Base-by-base conservation (phyloP, 2,329 filamentous ascomycete genomes). In the Aspergillus fumigatus region DNA sequence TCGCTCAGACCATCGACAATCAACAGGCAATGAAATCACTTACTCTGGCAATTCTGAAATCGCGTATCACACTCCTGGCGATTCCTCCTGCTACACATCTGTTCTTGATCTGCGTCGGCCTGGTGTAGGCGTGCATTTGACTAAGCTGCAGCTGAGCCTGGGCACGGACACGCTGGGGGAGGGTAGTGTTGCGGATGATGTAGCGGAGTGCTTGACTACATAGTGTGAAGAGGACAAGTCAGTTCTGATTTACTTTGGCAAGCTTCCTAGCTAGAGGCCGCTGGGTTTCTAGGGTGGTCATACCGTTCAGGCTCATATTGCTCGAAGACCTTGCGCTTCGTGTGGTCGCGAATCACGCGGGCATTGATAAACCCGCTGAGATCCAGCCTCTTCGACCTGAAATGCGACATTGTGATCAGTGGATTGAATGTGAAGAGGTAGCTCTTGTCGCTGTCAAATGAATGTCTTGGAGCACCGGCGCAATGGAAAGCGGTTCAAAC, bases 91-190 rank as follows among this genome's bases (percentile, higher is more conserved):
- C 84, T 53, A 96, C 88, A 79, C 94, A 99, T 65, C 94, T 82
- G 77, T 97, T 97, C 74, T 88, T 87, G 74, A 99, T 92, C 80
- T 97, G 92, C 51, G 93, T 96, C 57, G 90, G 86, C 59, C 92
- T 84, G 38, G 94, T 97, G 77, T 97, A 97, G 80, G 85, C 87
- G 79, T 97, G 92, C 93, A 97, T 97, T 77, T 96, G 88, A 3
- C 88, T 86, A 63, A 99, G 82, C 77, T 97, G 88, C 55, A 99
- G 84, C 79, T 97, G 93, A 45, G 94, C 94, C 73, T 96, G 89
- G 60, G 90, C 91, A 68, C 95, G 89, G 52, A 89, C 86, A 69
- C 92, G 85, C 55, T 86, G 81, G 1, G 92, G 86, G 3, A 99
- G 87, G 1, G 87, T 88, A 32, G 91, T 94, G 76, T 99, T 99